These are phyloP conservation scores for Rhipidocladum racemiflorum DNA, from an alignment of 176 grass and related monocot species.

Conservation along the genomic window DNA sequence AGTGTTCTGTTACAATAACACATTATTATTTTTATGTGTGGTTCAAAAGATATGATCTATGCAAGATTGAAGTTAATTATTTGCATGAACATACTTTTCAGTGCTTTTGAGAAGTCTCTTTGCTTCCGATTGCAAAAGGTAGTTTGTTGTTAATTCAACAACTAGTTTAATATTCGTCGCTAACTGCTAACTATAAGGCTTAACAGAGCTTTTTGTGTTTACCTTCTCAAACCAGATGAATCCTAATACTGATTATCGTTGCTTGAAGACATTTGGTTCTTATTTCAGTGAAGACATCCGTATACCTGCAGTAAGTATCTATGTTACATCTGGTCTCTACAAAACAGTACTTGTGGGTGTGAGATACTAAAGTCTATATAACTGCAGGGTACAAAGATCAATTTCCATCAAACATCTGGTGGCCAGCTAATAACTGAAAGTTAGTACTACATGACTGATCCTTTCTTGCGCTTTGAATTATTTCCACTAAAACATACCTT, in stretches of 20 bases:
- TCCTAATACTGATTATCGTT: slow-evolving; percentile 74
- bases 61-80: slow-evolving; percentile 17
- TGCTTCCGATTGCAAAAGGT: slow-evolving; percentile 73
- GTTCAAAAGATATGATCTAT: slow-evolving; percentile 1
- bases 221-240: slow-evolving; percentile 61
- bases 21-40: not conserved
- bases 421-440: slow-evolving; percentile 91
- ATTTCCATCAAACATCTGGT: slow-evolving; percentile 84
- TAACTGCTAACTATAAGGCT: not conserved
- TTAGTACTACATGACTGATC: slow-evolving; percentile 26
- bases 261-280: slow-evolving; percentile 78
- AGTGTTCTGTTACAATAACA: slow-evolving; percentile 34
- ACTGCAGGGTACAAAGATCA: slow-evolving; percentile 90
- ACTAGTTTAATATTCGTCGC: not conserved
- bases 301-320: slow-evolving; percentile 64
- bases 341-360: not conserved
- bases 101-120: slow-evolving; percentile 82
- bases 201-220: slow-evolving; percentile 17
- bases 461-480: not conserved
- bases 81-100: slow-evolving; percentile 34
- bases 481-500: not conserved
- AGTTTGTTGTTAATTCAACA: slow-evolving; percentile 27
- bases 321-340: not conserved
- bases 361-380: slow-evolving; percentile 21
- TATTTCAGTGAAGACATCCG: slow-evolving; percentile 83